Evolutionary conservation across 306 rosid species (phyloP).

Genomic region (Begonia masoniana): DNA sequence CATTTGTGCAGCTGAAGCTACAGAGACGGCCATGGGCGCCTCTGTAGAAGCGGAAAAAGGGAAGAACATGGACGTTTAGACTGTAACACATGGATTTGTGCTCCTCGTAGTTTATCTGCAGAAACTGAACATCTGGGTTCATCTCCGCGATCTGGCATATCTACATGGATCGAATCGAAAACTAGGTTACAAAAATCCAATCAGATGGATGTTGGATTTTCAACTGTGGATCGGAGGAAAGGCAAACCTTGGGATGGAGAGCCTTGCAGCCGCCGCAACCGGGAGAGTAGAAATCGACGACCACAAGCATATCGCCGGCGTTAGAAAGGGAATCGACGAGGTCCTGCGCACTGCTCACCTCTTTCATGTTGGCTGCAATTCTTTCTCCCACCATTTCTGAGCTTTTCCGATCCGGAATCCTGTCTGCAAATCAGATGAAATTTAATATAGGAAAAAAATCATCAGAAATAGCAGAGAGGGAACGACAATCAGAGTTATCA

Average conservation of each 20-base stretch:
- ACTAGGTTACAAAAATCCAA: neutral
- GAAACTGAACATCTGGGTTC: constrained; percentile 71
- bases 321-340: constrained; percentile 58
- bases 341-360: constrained; percentile 55
- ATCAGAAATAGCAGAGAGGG: no score
- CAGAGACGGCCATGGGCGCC: constrained; percentile 87
- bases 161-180: constrained; percentile 14
- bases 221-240: neutral
- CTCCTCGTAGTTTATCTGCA: constrained; percentile 75
- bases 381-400: constrained; percentile 90
- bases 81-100: constrained; percentile 82
- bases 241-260: constrained; percentile 75
- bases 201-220: neutral
- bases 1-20: constrained; percentile 91
- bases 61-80: constrained; percentile 79
- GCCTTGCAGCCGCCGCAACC: constrained; percentile 97
- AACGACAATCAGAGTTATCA: no score
- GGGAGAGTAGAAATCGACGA: constrained; percentile 85
- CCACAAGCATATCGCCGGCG: constrained; percentile 71
- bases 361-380: constrained; percentile 64
- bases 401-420: constrained; percentile 40
- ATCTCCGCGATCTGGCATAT: constrained; percentile 76
- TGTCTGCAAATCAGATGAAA: constrained; percentile 16
- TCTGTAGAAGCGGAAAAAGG: constrained; percentile 83
- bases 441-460: no score